phyloP scores from a whole-genome alignment of 306 rosid species.

The Lathyrus sativus region DNA sequence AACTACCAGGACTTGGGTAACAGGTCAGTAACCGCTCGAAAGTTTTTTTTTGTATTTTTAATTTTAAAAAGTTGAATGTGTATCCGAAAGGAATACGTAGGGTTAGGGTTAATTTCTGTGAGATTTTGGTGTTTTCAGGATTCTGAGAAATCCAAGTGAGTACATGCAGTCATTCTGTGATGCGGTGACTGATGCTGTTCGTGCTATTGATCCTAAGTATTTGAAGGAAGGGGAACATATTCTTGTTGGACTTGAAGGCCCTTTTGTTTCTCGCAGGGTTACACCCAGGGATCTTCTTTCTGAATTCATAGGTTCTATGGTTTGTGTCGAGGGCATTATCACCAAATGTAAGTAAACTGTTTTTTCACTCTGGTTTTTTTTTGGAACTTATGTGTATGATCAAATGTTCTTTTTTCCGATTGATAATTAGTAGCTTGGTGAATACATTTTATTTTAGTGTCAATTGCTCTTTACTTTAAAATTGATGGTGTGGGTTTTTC shows the following conservation, averaged over 20 bases:
- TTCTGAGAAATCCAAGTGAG: conserved; percentile 85
- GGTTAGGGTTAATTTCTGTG: background rate
- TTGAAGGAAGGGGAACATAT: conserved; percentile 90
- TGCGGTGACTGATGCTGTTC: conserved; percentile 86
- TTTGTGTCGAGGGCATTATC: conserved; percentile 89
- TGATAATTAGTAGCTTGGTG: conserved; percentile 1
- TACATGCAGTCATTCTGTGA: conserved; percentile 83
- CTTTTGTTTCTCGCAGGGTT: conserved; percentile 86
- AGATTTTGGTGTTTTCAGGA: conserved; percentile 38
- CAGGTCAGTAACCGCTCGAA: conserved; percentile 42
- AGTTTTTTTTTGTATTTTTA: background rate
- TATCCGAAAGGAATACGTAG: background rate
- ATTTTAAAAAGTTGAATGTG: background rate
- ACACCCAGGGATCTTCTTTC: conserved; percentile 91
- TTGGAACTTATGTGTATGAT: background rate
- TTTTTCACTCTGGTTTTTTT: no score
- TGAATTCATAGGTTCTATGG: conserved; percentile 92
- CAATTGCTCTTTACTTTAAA: background rate
- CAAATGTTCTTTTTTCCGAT: conserved; percentile 1
- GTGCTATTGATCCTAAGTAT: conserved; percentile 69
- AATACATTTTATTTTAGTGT: background rate
- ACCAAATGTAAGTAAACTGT: conserved; percentile 76
- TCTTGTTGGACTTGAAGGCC: conserved; percentile 87
- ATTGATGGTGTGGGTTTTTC: conserved; percentile 1
- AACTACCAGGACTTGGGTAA: conserved; percentile 78